Base-by-base conservation (phyloP, 2,329 filamentous ascomycete genomes). In the Microsporum audouinii region DNA sequence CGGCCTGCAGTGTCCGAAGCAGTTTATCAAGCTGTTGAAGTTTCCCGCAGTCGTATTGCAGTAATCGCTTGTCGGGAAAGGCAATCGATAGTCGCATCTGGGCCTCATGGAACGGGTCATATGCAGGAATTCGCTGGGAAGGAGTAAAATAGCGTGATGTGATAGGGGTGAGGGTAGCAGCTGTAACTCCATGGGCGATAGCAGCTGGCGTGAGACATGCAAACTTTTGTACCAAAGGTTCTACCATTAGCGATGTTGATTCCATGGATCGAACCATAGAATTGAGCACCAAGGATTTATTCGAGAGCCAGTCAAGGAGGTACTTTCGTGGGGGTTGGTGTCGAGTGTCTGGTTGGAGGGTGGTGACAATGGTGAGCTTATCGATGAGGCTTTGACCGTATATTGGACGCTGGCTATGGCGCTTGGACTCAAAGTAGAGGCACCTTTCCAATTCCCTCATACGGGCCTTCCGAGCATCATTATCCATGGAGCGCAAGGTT, bases 31-130 rank as follows among this genome's bases (percentile, higher is more conserved):
- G 82, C 17, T 88, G 86, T 70, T 99, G 94, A 2, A 99, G 82
- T 73, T 99, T 99, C 67, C 94, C 94, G 70, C 94, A 97, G 74
- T 99, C 94, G 72, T 95, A 99, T 72, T 99, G 92, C 0, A 99
- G 79, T n/a, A 99, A 83, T 39, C 94, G 84, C 71, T 91, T 96
- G 72, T 99, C 94, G 0, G 95, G 94, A 71, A 99, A 99, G 51
- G 95, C 94, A 63, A 99, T 96, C 2, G 89, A 95, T 14, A 95
- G 80, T 27, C 91, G 87, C 82, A 96, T 94, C 17, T 92, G 89
- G 12, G 92, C 85, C 74, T 96, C 90, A 67, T 99, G 94, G 81
- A 94, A 96, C 0, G 91, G 90, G 70, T 99, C 92, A 0, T 79
- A 74, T 0, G 82, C 79, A 7, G 81, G 71, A 66, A 81, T 78